These are phyloP conservation scores for Chlorella sp. DNA, from an alignment of 139 green algal species.

Conservation along the genomic window DNA sequence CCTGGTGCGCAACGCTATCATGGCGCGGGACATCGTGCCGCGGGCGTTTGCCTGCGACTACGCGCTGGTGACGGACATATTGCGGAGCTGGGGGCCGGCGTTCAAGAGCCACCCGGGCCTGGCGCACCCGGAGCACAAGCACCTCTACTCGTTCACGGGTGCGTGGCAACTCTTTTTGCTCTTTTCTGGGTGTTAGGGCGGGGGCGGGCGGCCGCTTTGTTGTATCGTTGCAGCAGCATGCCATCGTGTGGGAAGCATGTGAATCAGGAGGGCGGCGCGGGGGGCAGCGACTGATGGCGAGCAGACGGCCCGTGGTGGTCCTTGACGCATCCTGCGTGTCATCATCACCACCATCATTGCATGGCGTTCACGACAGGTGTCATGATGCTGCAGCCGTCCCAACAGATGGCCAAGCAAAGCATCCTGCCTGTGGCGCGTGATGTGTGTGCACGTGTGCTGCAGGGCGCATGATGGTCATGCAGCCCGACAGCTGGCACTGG, in stretches of 20 bases:
- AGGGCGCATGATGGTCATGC: constrained; percentile 73
- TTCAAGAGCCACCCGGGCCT: constrained; percentile 81
- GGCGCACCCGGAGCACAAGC: constrained; percentile 20
- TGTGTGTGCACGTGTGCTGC: background rate
- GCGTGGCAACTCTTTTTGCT: too few species aligned
- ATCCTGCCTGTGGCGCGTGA: constrained; percentile 2
- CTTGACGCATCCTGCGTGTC: too few species aligned
- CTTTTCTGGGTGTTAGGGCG: background rate
- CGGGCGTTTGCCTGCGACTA: constrained; percentile 97
- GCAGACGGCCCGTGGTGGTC: too few species aligned
- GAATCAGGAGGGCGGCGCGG: too few species aligned
- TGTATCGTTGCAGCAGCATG: background rate
- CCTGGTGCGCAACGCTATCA: constrained; percentile 75
- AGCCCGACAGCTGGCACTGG: constrained; percentile 63
- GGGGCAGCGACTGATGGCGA: too few species aligned
- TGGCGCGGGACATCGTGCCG: constrained; percentile 91
- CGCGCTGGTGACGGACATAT: constrained; percentile 67
- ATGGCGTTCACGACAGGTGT: too few species aligned
- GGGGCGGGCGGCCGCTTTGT: background rate
- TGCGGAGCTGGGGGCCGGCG: constrained; percentile 35
- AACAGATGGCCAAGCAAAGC: too few species aligned
- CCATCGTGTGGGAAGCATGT: too few species aligned
- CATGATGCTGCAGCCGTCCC: too few species aligned
- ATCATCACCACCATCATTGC: too few species aligned
- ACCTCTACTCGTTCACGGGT: constrained; percentile 25